Percentiles rank a stretch among this genome's conserved stretches.
These are phyloP conservation scores for Suhomyces tanzawaensis DNA, from an alignment of 805 yeast species.

Conservation along the genomic window DNA sequence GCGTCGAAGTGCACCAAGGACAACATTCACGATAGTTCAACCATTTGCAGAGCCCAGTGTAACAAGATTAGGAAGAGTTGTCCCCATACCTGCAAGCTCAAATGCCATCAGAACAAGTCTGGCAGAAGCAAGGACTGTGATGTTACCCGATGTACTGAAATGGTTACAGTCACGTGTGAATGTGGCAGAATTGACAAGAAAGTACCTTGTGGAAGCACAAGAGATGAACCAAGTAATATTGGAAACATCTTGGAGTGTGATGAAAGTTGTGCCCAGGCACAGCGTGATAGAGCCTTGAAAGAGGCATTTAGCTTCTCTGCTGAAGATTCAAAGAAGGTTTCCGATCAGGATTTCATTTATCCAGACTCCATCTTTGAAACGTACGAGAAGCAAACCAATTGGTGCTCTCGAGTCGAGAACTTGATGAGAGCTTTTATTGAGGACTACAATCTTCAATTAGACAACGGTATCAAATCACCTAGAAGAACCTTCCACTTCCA, in stretches of 20 bases:
- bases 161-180: constrained; percentile 51
- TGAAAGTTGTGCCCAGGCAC: constrained; percentile 59
- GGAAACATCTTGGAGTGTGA: constrained; percentile 57
- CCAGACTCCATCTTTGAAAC: constrained; percentile 45
- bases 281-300: constrained; percentile 60
- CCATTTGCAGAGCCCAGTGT: constrained; percentile 59
- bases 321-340: constrained; percentile 7
- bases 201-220: constrained; percentile 59
- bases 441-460: constrained; percentile 23
- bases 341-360: constrained; percentile 34
- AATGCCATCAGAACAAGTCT: constrained; percentile 58
- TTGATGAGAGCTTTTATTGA: constrained; percentile 49
- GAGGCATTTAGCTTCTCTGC: constrained; percentile 51
- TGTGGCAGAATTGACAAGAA: constrained; percentile 58
- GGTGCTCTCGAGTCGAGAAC: constrained; percentile 68
- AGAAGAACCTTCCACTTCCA: constrained; percentile 57
- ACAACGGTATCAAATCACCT: constrained; percentile 15
- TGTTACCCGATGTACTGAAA: constrained; percentile 48
- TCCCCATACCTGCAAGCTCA: constrained; percentile 61
- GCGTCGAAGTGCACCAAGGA: constrained; percentile 58
- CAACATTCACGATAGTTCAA: constrained; percentile 48
- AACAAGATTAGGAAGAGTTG: constrained; percentile 51
- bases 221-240: constrained; percentile 26
- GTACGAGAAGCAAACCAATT: constrained; percentile 54
- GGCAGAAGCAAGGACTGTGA: constrained; percentile 46